phyloP scores from a whole-genome alignment of 2,329 filamentous ascomycete species.

The Gnomoniopsis smithogilvyi region DNA sequence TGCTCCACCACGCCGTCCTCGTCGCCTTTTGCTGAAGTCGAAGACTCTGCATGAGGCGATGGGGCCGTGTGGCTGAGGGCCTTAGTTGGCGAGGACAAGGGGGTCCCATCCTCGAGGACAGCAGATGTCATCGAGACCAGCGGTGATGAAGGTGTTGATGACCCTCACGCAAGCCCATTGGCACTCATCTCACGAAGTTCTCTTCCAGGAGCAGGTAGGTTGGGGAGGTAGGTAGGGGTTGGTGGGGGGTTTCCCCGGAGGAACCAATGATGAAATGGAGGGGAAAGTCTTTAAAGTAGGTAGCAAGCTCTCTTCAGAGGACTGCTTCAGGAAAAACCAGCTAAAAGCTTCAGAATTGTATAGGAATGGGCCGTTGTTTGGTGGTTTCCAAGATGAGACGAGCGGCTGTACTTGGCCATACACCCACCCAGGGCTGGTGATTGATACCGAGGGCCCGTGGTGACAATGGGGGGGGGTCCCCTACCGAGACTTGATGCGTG shows the following conservation, averaged over 20 bases:
- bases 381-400: neutral
- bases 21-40: neutral
- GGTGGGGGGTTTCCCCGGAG: neutral
- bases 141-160: neutral
- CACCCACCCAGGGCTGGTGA: too few species aligned
- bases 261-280: neutral
- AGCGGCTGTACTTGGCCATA: neutral
- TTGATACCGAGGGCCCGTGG: neutral
- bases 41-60: neutral
- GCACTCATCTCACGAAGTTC: conserved; percentile 11
- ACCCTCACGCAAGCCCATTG: conserved; percentile 8
- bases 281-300: neutral
- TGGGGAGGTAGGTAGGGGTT: neutral
- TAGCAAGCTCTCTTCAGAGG: neutral
- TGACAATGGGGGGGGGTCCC: neutral
- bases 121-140: conserved; percentile 12
- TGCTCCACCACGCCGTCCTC: neutral
- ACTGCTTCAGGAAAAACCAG: neutral
- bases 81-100: conserved; percentile 5
- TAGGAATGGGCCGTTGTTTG: neutral
- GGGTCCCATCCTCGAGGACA: conserved; percentile 8
- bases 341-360: neutral
- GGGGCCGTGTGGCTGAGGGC: neutral
- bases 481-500: neutral
- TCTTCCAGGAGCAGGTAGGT: neutral